Percentiles rank a stretch among this genome's conserved stretches.
phyloP scores from a whole-genome alignment of 192 early-diverging fungal species.

The Haplosporangium gracile region DNA sequence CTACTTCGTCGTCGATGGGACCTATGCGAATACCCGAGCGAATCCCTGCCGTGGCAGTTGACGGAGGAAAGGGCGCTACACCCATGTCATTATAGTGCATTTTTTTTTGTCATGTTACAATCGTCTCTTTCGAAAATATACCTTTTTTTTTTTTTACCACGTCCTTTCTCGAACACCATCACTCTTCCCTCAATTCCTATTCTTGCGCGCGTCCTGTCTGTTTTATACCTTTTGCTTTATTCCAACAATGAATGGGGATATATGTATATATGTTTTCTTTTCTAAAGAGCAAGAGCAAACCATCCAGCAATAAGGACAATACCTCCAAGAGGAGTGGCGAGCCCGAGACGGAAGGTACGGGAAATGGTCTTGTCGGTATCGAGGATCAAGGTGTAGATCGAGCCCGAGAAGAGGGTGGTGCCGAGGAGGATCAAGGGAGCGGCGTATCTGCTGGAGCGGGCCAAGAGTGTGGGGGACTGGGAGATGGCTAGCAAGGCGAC shows the following conservation, averaged over 20 bases:
- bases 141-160: neutral
- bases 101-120: neutral
- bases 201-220: no score
- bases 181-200: neutral
- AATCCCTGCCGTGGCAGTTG: constrained; percentile 22
- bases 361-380: constrained; percentile 52
- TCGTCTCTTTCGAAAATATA: no score
- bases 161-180: neutral
- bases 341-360: constrained; percentile 60
- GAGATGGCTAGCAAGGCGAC: constrained; percentile 64
- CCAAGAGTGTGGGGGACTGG: constrained; percentile 48
- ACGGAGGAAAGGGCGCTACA: constrained; percentile 39
- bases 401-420: constrained; percentile 65
- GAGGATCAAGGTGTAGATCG: constrained; percentile 70
- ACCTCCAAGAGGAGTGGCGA: constrained; percentile 73
- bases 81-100: constrained; percentile 36
- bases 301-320: constrained; percentile 69
- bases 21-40: constrained; percentile 44
- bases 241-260: no score
- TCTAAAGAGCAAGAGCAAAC: constrained; percentile 51
- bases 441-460: constrained; percentile 46
- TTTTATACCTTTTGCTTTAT: neutral
- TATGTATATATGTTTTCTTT: neutral
- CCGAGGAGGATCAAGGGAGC: constrained; percentile 67
- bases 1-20: constrained; percentile 19